Evolutionary conservation across 768 basidiomycete species (phyloP), one percentile per base, ranked within the genome.

Genomic region (Boletus barrowsii): DNA sequence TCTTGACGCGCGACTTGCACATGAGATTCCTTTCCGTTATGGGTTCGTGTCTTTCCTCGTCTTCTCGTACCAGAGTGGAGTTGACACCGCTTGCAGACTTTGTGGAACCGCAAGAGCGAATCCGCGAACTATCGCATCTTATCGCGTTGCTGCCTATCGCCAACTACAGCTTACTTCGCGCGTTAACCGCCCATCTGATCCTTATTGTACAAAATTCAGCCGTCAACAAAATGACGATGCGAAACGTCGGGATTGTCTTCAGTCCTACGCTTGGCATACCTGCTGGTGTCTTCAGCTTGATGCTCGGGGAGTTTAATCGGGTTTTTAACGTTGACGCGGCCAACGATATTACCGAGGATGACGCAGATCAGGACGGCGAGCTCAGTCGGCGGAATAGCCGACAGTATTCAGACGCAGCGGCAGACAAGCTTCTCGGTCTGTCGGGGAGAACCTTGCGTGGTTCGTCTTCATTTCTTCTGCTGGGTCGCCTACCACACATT

Each of bases 211-310:
- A 93, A 71, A 94, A 98, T 67, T 83, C 93, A 17, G 63, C 79
- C 41, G 74, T 88, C 54, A 97, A 97, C 83, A 98, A 95, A 78
- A 99, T 99, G 97, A 95, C 90, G 40, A 87, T 98, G 83, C 86
- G 96, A 43, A 99, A 99, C 68, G 93, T 99, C 26, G 95, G 96
- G 17, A 98, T 99, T 56, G 96, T 98, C 22, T 98, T 98, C 74
- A 95, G 93, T 60, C 97, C 97, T 3, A 98, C 97, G 0, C 78
- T 99, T 13, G 94, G 93, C 42, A 97, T 99, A 62, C 96, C 96
- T n/a, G 96, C 96, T 4, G 93, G 93, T 8, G 90, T 98, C 41
- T 95, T 98, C 72, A 93, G 91, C 65, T 74, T 97, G 58, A 92
- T 98, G 86, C 81, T 98, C 30, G 87, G 84, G 53, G 92, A 97